Evolutionary conservation across 73 alveolate genomes (phyloP).

Genomic region (Durusdinium trenchii): DNA sequence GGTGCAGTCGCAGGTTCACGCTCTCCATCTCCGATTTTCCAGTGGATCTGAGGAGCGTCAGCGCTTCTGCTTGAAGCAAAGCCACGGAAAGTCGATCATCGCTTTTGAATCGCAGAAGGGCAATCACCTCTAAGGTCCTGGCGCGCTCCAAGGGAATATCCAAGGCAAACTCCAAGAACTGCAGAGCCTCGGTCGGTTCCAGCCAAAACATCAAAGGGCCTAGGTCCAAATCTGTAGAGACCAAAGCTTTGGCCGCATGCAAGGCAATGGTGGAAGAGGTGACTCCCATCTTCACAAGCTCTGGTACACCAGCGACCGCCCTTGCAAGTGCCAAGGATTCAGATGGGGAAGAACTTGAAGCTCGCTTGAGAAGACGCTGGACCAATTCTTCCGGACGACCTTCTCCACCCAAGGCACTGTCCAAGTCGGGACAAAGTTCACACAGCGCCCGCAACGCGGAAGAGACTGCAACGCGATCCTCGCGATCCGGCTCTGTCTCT

Average conservation of each 20-base stretch:
- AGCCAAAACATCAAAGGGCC: slow-evolving; percentile 11
- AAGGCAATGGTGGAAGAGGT: slow-evolving; percentile 36
- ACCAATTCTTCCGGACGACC: slow-evolving; percentile 19
- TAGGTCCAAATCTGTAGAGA: background rate
- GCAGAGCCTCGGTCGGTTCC: slow-evolving; percentile 7
- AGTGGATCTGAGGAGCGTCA: slow-evolving; percentile 19
- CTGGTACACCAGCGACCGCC: slow-evolving; percentile 36
- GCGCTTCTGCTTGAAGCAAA: slow-evolving; percentile 33
- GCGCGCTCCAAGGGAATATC: slow-evolving; percentile 24
- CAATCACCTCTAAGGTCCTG: slow-evolving; percentile 41
- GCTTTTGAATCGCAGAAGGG: slow-evolving; percentile 34
- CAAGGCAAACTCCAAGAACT: slow-evolving; percentile 7
- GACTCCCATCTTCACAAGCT: slow-evolving; percentile 27
- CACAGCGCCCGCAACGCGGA: slow-evolving; percentile 15
- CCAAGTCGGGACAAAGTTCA: slow-evolving; percentile 42
- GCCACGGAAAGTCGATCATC: slow-evolving; percentile 3
- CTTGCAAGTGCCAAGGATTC: background rate
- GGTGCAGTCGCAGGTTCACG: slow-evolving; percentile 17
- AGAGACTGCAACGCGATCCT: background rate
- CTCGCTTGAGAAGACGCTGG: background rate
- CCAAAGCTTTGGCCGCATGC: slow-evolving; percentile 38
- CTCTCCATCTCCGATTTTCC: slow-evolving; percentile 25
- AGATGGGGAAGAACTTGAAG: slow-evolving; percentile 1
- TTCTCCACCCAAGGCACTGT: background rate
- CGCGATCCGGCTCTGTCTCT: slow-evolving; percentile 40